Conservation (phyloP, 108 stramenopile species). For the Skeletonema marinoi region DNA sequence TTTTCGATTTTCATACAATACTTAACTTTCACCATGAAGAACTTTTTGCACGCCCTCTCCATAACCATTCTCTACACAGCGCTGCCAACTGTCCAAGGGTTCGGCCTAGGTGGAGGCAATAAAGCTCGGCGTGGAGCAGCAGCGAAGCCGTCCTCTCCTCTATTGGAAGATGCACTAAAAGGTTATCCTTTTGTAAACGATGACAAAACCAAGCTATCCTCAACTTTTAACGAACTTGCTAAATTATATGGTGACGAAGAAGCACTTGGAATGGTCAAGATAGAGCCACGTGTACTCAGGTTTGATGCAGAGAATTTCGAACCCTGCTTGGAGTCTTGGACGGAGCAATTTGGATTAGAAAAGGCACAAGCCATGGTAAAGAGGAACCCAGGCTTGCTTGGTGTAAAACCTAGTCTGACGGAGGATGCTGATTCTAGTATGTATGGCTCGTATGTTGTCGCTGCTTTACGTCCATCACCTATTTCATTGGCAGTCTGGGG, state of each 20-base stretch:
- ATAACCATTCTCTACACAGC: no score
- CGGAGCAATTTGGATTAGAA: slow-evolving; percentile 24
- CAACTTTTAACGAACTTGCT: slow-evolving; percentile 24
- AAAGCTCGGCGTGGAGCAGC: not conserved
- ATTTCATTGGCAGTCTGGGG: not conserved
- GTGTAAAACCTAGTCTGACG: slow-evolving; percentile 2
- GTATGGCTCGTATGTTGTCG: slow-evolving; percentile 16
- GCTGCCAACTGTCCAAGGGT: not conserved
- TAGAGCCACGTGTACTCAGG: not conserved
- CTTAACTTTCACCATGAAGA: no score
- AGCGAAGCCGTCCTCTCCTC: slow-evolving; percentile 1
- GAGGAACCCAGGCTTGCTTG: slow-evolving; percentile 26
- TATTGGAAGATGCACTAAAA: slow-evolving; percentile 5
- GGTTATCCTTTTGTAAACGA: slow-evolving; percentile 4
- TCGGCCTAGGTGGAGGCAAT: not conserved
- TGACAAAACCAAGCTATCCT: slow-evolving; percentile 1
- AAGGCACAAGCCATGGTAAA: slow-evolving; percentile 13
- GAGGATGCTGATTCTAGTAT: not conserved
- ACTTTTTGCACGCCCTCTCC: no score
- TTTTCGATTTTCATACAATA: no score
- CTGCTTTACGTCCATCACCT: slow-evolving; percentile 12
- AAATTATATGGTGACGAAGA: slow-evolving; percentile 21
- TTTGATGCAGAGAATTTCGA: slow-evolving; percentile 14
- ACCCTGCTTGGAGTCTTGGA: slow-evolving; percentile 9
- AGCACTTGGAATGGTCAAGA: slow-evolving; percentile 13